A percentile compares a stretch with the other conserved stretches of the same genome.
phyloP scores from a whole-genome alignment of 2,329 filamentous ascomycete species.

The Neofusicoccum ribis region DNA sequence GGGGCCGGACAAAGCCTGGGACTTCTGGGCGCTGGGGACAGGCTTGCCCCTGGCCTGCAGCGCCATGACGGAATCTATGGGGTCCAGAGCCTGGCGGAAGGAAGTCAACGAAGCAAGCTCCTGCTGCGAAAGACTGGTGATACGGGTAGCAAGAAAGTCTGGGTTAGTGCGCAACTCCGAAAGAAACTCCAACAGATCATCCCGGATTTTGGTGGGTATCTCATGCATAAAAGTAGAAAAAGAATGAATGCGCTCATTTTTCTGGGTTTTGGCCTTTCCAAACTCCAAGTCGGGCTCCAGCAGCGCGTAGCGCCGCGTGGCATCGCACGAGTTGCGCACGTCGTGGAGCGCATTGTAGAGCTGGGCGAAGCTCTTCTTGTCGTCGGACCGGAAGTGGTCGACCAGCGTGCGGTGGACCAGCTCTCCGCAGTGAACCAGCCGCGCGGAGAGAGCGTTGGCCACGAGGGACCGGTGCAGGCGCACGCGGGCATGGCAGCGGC shows the following conservation, averaged over 20 bases:
- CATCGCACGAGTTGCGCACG: slow-evolving; percentile 74
- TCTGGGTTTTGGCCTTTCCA: slow-evolving; percentile 37
- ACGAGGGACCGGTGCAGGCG: slow-evolving; percentile 74
- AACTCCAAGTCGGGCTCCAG: slow-evolving; percentile 72
- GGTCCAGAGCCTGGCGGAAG: slow-evolving; percentile 76
- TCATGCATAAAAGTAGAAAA: slow-evolving; percentile 59
- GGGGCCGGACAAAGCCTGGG: slow-evolving; percentile 50
- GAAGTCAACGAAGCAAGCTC: slow-evolving; percentile 78
- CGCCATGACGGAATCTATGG: slow-evolving; percentile 79
- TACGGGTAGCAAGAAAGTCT: slow-evolving; percentile 80
- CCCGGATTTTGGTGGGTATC: slow-evolving; percentile 72
- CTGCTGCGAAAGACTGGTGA: slow-evolving; percentile 71
- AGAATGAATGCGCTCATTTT: slow-evolving; percentile 47
- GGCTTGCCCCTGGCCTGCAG: slow-evolving; percentile 58
- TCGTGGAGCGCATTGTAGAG: slow-evolving; percentile 78
- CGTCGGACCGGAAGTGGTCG: slow-evolving; percentile 75
- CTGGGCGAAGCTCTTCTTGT: slow-evolving; percentile 73
- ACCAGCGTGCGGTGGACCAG: slow-evolving; percentile 73
- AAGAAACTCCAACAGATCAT: slow-evolving; percentile 76
- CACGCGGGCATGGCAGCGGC: slow-evolving; percentile 70
- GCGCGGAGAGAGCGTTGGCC: slow-evolving; percentile 72
- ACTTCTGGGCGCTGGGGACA: slow-evolving; percentile 49
- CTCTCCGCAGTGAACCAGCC: slow-evolving; percentile 72
- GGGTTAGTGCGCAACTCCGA: slow-evolving; percentile 81
- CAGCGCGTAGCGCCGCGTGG: slow-evolving; percentile 68